These are phyloP conservation scores for Coemansia sp. DNA, from an alignment of 192 early-diverging fungal genomes.

Conservation along the genomic window DNA sequence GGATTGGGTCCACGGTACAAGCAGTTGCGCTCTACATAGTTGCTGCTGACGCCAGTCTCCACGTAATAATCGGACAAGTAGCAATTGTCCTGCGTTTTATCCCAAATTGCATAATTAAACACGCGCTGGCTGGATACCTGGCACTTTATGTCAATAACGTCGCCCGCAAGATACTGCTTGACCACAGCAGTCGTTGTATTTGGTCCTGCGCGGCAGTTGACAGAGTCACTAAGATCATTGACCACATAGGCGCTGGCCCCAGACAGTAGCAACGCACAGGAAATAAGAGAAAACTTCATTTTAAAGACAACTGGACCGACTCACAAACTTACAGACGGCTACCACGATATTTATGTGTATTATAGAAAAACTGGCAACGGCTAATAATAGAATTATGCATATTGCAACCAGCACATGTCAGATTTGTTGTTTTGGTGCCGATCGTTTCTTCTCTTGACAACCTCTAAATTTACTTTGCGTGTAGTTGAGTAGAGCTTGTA, in stretches of 20 bases:
- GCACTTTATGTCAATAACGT: constrained; percentile 29
- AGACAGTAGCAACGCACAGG: background rate
- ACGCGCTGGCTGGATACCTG: constrained; percentile 30
- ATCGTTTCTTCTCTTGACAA: too few relatives aligned
- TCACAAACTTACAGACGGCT: background rate
- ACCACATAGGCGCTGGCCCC: background rate
- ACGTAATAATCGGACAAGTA: constrained; percentile 44
- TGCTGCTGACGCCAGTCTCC: constrained; percentile 8
- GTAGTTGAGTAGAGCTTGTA: too few relatives aligned
- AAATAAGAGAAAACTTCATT: constrained; percentile 2
- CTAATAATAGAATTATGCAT: background rate
- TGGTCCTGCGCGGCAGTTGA: constrained; percentile 30
- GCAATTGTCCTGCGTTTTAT: constrained; percentile 44
- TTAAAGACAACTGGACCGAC: background rate
- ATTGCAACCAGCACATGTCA: background rate
- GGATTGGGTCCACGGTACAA: constrained; percentile 19
- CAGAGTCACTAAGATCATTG: constrained; percentile 6
- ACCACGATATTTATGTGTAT: background rate
- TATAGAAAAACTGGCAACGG: background rate
- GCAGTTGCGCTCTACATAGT: constrained; percentile 18
- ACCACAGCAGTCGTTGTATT: constrained; percentile 24
- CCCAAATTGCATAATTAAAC: constrained; percentile 38
- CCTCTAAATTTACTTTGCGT: too few relatives aligned
- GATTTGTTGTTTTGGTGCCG: background rate
- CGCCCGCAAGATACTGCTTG: constrained; percentile 29